Evolutionary conservation across 192 early-diverging fungal species (phyloP).

Genomic region (Backusella westeae): DNA sequence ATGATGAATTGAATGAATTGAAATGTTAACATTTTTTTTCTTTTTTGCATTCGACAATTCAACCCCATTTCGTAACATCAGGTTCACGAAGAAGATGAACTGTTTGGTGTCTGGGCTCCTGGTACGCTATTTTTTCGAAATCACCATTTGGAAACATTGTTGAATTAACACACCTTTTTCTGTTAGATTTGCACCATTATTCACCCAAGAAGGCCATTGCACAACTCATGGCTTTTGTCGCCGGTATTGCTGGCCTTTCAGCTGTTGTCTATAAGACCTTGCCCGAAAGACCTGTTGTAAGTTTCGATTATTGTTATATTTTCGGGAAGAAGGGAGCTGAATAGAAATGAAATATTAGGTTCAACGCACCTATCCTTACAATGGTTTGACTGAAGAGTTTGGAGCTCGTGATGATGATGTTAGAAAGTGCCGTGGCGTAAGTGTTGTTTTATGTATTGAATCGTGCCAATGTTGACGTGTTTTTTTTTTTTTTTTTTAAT

Average conservation of each 20-base stretch:
- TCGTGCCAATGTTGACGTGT: not conserved
- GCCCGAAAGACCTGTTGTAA: conserved; percentile 56
- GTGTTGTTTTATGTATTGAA: not conserved
- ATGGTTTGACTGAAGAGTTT: conserved; percentile 66
- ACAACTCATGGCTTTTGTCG: conserved; percentile 51
- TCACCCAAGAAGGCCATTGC: conserved; percentile 51
- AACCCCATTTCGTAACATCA: not conserved
- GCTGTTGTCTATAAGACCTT: conserved; percentile 51
- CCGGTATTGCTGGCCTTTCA: conserved; percentile 50
- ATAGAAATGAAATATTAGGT: conserved; percentile 13
- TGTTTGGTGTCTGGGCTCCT: conserved; percentile 67
- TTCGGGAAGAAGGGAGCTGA: not conserved
- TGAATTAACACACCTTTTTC: not conserved
- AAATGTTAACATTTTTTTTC: not conserved
- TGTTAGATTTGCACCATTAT: conserved; percentile 55
- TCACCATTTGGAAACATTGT: not conserved
- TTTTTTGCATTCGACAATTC: not conserved
- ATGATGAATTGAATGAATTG: not conserved
- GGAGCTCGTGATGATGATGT: conserved; percentile 46
- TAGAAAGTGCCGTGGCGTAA: conserved; percentile 27
- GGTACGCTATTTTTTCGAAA: not conserved
- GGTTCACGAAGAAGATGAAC: conserved; percentile 70
- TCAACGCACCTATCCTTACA: conserved; percentile 58
- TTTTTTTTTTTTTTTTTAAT: not conserved
- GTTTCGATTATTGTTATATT: not conserved